A percentile compares a stretch with the other conserved stretches of the same genome.
Evolutionary conservation across 2,329 filamentous ascomycete species (phyloP).

Genomic region (Talaromyces sp.): DNA sequence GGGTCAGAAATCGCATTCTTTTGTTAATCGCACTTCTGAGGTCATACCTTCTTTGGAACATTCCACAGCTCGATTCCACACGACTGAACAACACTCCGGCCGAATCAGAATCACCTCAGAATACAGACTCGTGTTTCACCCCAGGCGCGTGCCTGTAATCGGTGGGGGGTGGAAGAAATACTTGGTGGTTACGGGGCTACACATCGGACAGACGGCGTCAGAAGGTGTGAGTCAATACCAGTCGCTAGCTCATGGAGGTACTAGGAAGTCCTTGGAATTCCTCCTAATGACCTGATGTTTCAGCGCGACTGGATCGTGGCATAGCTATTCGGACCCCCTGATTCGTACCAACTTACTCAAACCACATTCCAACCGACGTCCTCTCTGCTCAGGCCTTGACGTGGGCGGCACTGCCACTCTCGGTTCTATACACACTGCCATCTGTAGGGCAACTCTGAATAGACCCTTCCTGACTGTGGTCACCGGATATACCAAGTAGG

Average conservation of each 20-base stretch:
- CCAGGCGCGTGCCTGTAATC: conserved; percentile 19
- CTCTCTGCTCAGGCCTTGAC: conserved; percentile 16
- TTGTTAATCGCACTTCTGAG: not conserved
- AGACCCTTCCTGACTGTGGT: not conserved
- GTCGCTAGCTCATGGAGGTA: conserved; percentile 20
- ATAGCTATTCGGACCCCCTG: conserved; percentile 7
- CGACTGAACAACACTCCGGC: not conserved
- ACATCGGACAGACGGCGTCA: conserved; percentile 13
- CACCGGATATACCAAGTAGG: not conserved
- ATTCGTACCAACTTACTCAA: not conserved
- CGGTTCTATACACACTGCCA: conserved; percentile 12
- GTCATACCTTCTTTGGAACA: conserved; percentile 13
- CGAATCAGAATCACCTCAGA: not conserved
- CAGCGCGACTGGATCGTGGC: conserved; percentile 17
- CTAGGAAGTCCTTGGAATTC: conserved; percentile 19
- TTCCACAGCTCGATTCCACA: conserved; percentile 10
- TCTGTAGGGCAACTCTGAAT: not conserved
- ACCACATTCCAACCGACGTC: conserved; percentile 8
- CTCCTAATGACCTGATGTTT: conserved; percentile 30
- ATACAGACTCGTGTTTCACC: conserved; percentile 17
- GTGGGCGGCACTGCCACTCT: conserved; percentile 14
- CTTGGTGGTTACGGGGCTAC: conserved; percentile 2
- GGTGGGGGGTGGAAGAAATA: conserved; percentile 14
- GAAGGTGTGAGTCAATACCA: conserved; percentile 14
- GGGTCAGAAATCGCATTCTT: conserved; percentile 10